phyloP scores from a whole-genome alignment of 352 stramenopile species.

The Pythium aristosporum region DNA sequence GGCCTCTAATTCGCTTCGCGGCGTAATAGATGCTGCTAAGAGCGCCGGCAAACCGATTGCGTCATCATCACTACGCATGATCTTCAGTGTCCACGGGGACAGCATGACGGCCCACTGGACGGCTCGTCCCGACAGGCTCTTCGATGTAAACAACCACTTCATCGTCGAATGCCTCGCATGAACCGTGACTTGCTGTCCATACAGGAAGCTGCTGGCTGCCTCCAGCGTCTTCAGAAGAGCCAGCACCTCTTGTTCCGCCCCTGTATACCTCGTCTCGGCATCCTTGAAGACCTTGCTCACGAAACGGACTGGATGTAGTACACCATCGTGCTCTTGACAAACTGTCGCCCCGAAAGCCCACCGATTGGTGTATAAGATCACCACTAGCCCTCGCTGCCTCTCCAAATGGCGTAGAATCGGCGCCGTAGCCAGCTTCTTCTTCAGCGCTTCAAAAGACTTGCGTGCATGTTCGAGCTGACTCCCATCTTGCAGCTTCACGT shows the following conservation, averaged over 20 bases:
- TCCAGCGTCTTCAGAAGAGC: constrained; percentile 17
- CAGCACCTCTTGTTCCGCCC: constrained; percentile 18
- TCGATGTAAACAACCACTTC: constrained; percentile 23
- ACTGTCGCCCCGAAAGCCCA: constrained; percentile 20
- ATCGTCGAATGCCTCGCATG: constrained; percentile 20
- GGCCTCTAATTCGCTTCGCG: background rate
- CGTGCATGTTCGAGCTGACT: too few relatives aligned
- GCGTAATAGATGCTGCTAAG: constrained; percentile 11
- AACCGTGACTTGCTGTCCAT: constrained; percentile 16
- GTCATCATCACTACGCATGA: constrained; percentile 10
- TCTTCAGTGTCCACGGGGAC: constrained; percentile 19
- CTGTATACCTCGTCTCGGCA: constrained; percentile 8
- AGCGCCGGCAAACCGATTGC: background rate
- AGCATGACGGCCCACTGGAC: constrained; percentile 20
- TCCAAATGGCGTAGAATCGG: constrained; percentile 15
- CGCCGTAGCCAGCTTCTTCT: background rate
- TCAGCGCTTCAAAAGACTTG: background rate
- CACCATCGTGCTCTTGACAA: constrained; percentile 17
- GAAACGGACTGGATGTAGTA: constrained; percentile 16
- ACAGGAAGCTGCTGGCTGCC: constrained; percentile 1
- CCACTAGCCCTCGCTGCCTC: background rate
- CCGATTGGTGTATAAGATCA: constrained; percentile 19
- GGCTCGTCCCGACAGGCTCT: constrained; percentile 13
- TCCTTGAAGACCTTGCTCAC: constrained; percentile 27
- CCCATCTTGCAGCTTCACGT: too few relatives aligned